Percentiles rank a stretch among this genome's conserved stretches.
Conservation (phyloP, 352 stramenopile species). For the Globisporangium irregulare region DNA sequence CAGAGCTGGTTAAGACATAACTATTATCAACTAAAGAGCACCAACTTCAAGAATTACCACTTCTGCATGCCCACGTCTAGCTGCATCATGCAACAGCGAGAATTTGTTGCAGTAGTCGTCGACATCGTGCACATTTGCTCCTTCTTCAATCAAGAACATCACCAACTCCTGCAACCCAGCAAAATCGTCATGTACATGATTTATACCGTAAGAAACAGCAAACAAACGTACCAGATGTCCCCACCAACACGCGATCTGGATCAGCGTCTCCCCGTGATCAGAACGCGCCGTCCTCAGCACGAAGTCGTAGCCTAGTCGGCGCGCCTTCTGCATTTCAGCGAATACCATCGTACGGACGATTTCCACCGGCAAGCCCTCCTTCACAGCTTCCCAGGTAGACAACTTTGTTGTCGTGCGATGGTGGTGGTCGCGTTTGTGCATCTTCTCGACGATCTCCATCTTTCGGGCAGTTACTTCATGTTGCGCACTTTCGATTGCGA, state of each 20-base stretch:
- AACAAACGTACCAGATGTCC: slow-evolving; percentile 36
- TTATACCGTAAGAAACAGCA: background rate
- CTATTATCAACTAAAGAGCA: background rate
- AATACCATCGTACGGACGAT: slow-evolving; percentile 49
- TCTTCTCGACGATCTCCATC: slow-evolving; percentile 17
- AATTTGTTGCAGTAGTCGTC: slow-evolving; percentile 61
- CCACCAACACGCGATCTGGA: slow-evolving; percentile 74
- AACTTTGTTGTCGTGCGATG: slow-evolving; percentile 35
- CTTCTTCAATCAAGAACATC: slow-evolving; percentile 56
- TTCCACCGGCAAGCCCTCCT: slow-evolving; percentile 46
- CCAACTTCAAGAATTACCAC: slow-evolving; percentile 30
- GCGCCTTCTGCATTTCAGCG: slow-evolving; percentile 61
- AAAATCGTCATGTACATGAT: background rate
- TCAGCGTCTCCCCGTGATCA: slow-evolving; percentile 49
- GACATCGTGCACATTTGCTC: slow-evolving; percentile 41
- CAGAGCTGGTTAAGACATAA: background rate
- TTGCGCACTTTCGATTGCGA: slow-evolving; percentile 12
- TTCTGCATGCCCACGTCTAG: slow-evolving; percentile 42
- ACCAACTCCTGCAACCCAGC: slow-evolving; percentile 36
- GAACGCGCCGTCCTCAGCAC: slow-evolving; percentile 43
- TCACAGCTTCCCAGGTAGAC: slow-evolving; percentile 68
- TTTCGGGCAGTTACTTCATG: slow-evolving; percentile 11
- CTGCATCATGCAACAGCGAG: slow-evolving; percentile 63
- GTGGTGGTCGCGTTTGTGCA: slow-evolving; percentile 22
- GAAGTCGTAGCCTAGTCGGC: slow-evolving; percentile 58